A percentile compares a stretch with the other conserved stretches of the same genome.
Evolutionary conservation across 768 basidiomycete genomes (phyloP).

Genomic region (Auricularia sp.): DNA sequence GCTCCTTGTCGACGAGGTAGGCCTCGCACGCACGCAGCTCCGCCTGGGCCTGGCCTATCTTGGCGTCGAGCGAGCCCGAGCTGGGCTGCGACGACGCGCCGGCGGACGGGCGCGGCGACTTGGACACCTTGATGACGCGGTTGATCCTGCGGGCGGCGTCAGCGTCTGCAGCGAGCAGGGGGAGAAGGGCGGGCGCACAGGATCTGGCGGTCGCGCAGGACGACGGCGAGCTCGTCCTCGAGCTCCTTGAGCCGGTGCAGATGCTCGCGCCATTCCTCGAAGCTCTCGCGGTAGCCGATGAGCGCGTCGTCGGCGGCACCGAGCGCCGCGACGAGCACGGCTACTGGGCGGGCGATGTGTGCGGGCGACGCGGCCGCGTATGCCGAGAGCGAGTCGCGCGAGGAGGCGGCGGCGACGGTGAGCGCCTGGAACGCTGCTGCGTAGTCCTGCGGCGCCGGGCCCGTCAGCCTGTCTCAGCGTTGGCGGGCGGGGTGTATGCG

Average conservation of each 20-base stretch:
- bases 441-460: neutral
- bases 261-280: slow-evolving; percentile 59
- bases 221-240: slow-evolving; percentile 63
- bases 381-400: slow-evolving; percentile 36
- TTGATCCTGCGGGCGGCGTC: neutral
- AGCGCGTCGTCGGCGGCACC: slow-evolving; percentile 62
- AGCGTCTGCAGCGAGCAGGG: slow-evolving; percentile 38
- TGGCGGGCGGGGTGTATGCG: neutral
- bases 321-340: slow-evolving; percentile 44
- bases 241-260: slow-evolving; percentile 50
- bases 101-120: neutral
- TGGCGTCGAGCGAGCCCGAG: neutral
- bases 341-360: slow-evolving; percentile 40
- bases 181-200: slow-evolving; percentile 42
- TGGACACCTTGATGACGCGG: slow-evolving; percentile 1
- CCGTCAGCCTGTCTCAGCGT: neutral
- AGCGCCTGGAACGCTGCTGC: neutral
- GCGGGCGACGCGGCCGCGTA: slow-evolving; percentile 44
- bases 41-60: slow-evolving; percentile 42
- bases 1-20: slow-evolving; percentile 61
- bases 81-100: neutral
- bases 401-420: neutral
- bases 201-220: slow-evolving; percentile 71
- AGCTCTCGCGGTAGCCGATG: slow-evolving; percentile 43
- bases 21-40: slow-evolving; percentile 78